phyloP scores from a whole-genome alignment of 2,329 filamentous ascomycete genomes.

The Aspergillus terreus region DNA sequence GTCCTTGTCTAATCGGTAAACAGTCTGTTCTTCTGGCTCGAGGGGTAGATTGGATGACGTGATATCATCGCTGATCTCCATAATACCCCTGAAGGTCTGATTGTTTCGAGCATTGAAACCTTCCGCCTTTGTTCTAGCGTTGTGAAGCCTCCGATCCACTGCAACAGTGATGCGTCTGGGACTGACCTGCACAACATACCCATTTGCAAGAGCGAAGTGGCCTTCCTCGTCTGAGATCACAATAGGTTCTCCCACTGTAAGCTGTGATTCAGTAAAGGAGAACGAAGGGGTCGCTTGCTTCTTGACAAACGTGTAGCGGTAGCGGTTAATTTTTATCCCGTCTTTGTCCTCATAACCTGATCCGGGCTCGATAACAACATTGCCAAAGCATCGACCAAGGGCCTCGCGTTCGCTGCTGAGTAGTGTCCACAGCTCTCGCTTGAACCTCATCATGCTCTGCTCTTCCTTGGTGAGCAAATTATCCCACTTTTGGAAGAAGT shows the following conservation, averaged over 20 bases:
- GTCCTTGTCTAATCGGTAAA: constrained; percentile 90
- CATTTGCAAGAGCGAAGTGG: constrained; percentile 90
- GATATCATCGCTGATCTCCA: constrained; percentile 69
- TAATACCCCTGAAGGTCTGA: constrained; percentile 85
- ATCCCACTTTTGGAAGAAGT: constrained; percentile 96
- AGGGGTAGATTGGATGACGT: constrained; percentile 20
- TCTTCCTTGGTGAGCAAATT: constrained; percentile 90
- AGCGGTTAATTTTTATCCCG: constrained; percentile 84
- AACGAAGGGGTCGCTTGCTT: constrained; percentile 59
- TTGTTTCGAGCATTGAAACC: constrained; percentile 75
- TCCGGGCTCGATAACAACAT: constrained; percentile 77
- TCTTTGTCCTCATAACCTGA: constrained; percentile 67
- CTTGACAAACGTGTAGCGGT: constrained; percentile 80
- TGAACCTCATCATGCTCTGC: constrained; percentile 79
- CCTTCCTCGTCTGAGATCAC: constrained; percentile 95
- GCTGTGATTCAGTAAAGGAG: constrained; percentile 87
- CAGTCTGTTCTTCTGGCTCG: constrained; percentile 49
- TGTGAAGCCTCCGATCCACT: constrained; percentile 85
- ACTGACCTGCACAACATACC: constrained; percentile 76
- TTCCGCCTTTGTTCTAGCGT: constrained; percentile 69
- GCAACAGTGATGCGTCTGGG: constrained; percentile 77
- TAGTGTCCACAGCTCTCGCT: constrained; percentile 95
- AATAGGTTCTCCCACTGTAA: constrained; percentile 81
- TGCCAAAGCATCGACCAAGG: constrained; percentile 82
- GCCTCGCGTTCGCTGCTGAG: constrained; percentile 82